Evolutionary conservation across 495 filamentous ascomycete genomes (phyloP).

Genomic region (Glonium stellatum): DNA sequence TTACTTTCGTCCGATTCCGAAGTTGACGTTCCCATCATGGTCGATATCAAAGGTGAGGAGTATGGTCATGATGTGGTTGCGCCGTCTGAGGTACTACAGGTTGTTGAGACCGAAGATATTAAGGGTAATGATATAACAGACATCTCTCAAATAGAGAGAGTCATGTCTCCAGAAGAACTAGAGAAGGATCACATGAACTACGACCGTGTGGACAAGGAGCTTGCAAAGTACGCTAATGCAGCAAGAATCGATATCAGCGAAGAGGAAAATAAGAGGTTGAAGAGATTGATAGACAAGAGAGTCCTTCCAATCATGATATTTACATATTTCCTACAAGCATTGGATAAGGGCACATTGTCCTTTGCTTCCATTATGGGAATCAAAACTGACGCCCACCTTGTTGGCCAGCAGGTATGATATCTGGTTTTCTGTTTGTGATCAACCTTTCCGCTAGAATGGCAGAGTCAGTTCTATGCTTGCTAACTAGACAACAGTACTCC

Average conservation of each 20-base stretch:
- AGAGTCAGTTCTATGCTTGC: slow-evolving; percentile 9
- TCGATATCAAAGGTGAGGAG: neutral
- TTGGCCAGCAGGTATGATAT: slow-evolving; percentile 38
- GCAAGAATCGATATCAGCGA: slow-evolving; percentile 47
- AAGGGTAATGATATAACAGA: slow-evolving; percentile 24
- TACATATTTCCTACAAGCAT: slow-evolving; percentile 65
- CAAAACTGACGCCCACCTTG: slow-evolving; percentile 45
- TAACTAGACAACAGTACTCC: slow-evolving; percentile 34
- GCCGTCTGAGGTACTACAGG: neutral
- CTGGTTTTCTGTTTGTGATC: neutral
- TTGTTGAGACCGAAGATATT: slow-evolving; percentile 1
- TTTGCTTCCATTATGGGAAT: slow-evolving; percentile 68
- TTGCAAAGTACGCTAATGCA: slow-evolving; percentile 54
- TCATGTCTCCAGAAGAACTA: slow-evolving; percentile 36
- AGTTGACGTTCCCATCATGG: too few species aligned
- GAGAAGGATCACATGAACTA: slow-evolving; percentile 48
- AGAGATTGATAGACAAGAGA: slow-evolving; percentile 44
- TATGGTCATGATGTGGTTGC: neutral
- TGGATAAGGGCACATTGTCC: slow-evolving; percentile 64
- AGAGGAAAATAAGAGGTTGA: slow-evolving; percentile 48
- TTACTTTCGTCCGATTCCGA: too few species aligned
- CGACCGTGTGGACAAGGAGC: slow-evolving; percentile 53
- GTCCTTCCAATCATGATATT: slow-evolving; percentile 48
- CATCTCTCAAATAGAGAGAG: slow-evolving; percentile 46
- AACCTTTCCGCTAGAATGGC: too few species aligned